Conservation (phyloP, 2,329 filamentous ascomycete species). For the Elsinoe ampelina region DNA sequence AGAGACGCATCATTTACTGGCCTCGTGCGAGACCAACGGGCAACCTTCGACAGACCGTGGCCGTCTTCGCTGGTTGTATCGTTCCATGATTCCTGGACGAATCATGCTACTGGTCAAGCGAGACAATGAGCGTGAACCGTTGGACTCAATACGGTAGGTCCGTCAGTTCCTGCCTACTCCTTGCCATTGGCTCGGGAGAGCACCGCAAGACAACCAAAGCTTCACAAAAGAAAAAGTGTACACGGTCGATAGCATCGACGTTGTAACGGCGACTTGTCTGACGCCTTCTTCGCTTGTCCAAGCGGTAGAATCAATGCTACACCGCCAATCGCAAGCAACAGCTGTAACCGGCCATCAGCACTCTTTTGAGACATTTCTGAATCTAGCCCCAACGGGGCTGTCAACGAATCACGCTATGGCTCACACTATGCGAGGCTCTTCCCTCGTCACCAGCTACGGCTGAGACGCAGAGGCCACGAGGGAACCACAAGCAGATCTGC, state of each 20-base stretch:
- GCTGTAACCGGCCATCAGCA: neutral
- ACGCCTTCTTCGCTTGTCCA: conserved; percentile 1
- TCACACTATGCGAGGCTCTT: no score
- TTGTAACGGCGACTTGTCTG: conserved; percentile 1
- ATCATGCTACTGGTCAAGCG: neutral
- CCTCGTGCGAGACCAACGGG: neutral
- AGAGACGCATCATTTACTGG: neutral
- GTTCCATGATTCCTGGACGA: neutral
- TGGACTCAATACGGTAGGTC: conserved; percentile 3
- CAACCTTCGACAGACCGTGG: neutral
- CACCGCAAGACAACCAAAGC: neutral
- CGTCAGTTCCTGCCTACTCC: neutral
- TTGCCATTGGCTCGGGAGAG: neutral
- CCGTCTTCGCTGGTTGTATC: neutral
- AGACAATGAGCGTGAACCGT: neutral
- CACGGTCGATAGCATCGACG: conserved; percentile 3
- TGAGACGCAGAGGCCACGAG: neutral
- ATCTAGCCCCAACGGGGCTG: conserved; percentile 9
- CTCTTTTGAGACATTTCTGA: conserved; percentile 4
- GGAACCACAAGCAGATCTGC: neutral
- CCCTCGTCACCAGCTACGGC: conserved; percentile 7
- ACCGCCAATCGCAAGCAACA: neutral
- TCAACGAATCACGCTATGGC: neutral
- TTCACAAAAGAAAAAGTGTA: neutral
- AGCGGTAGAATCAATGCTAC: neutral